These are phyloP conservation scores for Penicillium decumbens DNA, from an alignment of 2,329 filamentous ascomycete species.

Conservation along the genomic window DNA sequence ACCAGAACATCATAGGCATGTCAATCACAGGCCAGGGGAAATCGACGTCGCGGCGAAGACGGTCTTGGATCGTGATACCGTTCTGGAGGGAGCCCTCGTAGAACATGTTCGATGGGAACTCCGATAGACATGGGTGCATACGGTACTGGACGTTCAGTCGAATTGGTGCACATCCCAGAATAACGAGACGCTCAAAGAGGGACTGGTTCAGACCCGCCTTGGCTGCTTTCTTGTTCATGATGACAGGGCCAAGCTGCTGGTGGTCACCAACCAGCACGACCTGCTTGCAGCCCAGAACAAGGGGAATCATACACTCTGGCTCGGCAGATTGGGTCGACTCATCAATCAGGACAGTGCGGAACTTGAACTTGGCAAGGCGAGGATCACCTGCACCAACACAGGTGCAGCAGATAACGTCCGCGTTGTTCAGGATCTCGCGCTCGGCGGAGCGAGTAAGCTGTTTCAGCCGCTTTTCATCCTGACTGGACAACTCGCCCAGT, in stretches of 20 bases:
- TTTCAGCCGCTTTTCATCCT: conserved; percentile 98
- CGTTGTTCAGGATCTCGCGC: conserved; percentile 88
- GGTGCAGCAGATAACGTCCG: conserved; percentile 97
- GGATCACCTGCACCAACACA: conserved; percentile 97
- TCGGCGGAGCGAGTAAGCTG: conserved; percentile 90
- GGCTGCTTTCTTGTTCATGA: conserved; percentile 99
- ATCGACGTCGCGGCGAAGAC: conserved; percentile 86
- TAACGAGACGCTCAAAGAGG: conserved; percentile 93
- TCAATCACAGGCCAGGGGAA: conserved; percentile 96
- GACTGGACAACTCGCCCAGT: conserved; percentile 82
- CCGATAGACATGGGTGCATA: conserved; percentile 96
- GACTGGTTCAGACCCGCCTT: conserved; percentile 97
- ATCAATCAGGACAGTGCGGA: conserved; percentile 94
- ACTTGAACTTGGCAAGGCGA: conserved; percentile 93
- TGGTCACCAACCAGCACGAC: conserved; percentile 98
- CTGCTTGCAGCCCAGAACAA: conserved; percentile 96
- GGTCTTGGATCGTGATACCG: conserved; percentile 83
- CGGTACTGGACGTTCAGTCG: conserved; percentile 96
- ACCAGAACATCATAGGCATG: conserved; percentile 99
- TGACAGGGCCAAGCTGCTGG: conserved; percentile 94
- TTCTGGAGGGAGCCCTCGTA: conserved; percentile 97
- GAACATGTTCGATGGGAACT: conserved; percentile 99
- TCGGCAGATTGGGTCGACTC: conserved; percentile 98
- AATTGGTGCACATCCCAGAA: conserved; percentile 83
- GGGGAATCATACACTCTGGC: conserved; percentile 96